Evolutionary conservation across 2,329 filamentous ascomycete genomes (phyloP).

Genomic region (Phaeophleospora eucalypticola): DNA sequence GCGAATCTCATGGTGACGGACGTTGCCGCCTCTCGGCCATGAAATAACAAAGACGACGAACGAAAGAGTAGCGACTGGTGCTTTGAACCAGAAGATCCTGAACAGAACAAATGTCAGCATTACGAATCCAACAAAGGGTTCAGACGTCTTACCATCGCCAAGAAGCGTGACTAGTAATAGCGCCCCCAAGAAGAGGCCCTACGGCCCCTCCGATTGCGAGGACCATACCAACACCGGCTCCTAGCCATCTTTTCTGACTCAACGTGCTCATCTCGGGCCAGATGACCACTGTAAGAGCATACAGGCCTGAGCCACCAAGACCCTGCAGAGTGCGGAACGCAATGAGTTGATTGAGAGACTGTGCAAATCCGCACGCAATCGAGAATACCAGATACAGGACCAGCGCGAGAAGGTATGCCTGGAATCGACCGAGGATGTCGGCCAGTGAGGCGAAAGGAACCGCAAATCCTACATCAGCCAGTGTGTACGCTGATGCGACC

Average conservation of each 20-base stretch:
- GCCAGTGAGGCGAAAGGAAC: slow-evolving; percentile 52
- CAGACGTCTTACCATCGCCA: too few species aligned
- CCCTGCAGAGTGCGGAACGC: slow-evolving; percentile 57
- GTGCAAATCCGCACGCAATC: slow-evolving; percentile 50
- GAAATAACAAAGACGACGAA: slow-evolving; percentile 46
- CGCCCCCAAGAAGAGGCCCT: slow-evolving; percentile 16
- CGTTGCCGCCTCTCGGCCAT: slow-evolving; percentile 43
- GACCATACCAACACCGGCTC: slow-evolving; percentile 46
- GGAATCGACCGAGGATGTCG: slow-evolving; percentile 52
- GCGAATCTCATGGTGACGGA: background rate
- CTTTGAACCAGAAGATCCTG: slow-evolving; percentile 49
- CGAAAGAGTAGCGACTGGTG: slow-evolving; percentile 48
- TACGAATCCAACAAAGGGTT: too few species aligned
- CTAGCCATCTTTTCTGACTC: slow-evolving; percentile 42
- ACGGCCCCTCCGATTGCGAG: slow-evolving; percentile 13
- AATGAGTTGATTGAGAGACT: slow-evolving; percentile 52
- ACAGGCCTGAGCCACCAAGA: slow-evolving; percentile 59
- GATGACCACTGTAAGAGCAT: slow-evolving; percentile 26
- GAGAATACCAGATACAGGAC: slow-evolving; percentile 55
- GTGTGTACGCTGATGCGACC: slow-evolving; percentile 54
- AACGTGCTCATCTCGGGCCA: slow-evolving; percentile 22
- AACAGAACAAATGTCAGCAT: too few species aligned
- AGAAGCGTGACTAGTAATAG: slow-evolving; percentile 3
- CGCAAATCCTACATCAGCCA: slow-evolving; percentile 56
- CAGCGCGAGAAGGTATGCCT: slow-evolving; percentile 52